Conservation (phyloP, 1,284 basidiomycete species). For the Tilletia horrida region DNA sequence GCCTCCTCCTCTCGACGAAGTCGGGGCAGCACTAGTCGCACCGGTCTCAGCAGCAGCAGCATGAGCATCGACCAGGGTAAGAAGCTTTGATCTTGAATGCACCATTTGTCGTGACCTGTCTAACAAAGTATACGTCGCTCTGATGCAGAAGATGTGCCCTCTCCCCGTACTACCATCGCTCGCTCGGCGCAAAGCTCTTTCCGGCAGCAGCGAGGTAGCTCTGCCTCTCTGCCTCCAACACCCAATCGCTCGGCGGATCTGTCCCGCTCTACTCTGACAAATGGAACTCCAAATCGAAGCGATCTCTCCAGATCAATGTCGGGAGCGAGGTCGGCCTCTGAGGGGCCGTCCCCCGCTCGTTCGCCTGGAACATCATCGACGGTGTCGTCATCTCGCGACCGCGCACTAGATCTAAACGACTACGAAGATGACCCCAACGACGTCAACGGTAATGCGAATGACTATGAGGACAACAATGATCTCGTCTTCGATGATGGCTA, state of each 20-base stretch:
- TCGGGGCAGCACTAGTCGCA: not conserved
- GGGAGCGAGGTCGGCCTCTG: too few species aligned
- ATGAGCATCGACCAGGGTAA: constrained; percentile 35
- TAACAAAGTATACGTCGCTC: not conserved
- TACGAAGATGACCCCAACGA: constrained; percentile 15
- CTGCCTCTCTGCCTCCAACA: not conserved
- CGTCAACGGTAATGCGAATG: not conserved
- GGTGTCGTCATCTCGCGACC: not conserved
- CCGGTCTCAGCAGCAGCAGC: constrained; percentile 30
- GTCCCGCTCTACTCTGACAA: constrained; percentile 11
- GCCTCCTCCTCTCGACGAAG: not conserved
- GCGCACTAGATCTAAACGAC: constrained; percentile 16
- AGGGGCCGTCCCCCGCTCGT: not conserved
- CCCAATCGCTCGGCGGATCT: not conserved
- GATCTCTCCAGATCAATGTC: too few species aligned
- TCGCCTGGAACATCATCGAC: not conserved
- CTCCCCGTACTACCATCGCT: not conserved
- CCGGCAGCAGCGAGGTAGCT: not conserved
- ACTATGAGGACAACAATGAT: constrained; percentile 23
- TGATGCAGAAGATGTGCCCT: not conserved
- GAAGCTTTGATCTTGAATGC: not conserved
- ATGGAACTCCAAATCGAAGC: not conserved
- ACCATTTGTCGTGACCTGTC: not conserved
- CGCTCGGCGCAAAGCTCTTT: not conserved
- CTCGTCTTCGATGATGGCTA: constrained; percentile 55